Evolutionary conservation across 2,329 filamentous ascomycete species (phyloP).

Genomic region (Monosporascus sp.): DNA sequence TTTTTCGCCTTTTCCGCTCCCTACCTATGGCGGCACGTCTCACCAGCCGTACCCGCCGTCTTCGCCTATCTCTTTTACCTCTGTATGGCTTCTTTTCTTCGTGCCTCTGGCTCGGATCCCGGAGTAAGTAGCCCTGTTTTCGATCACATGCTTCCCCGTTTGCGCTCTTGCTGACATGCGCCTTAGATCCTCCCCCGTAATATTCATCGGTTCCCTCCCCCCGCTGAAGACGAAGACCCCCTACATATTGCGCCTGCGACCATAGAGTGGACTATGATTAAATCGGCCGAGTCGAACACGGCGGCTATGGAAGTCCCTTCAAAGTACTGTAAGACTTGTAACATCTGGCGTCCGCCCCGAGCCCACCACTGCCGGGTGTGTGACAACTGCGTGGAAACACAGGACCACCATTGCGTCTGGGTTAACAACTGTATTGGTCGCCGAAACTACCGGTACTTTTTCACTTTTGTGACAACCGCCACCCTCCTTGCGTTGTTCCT

Average conservation of each 20-base stretch:
- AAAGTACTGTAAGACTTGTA: constrained; percentile 97
- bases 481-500: constrained; percentile 74
- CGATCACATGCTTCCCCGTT: background rate
- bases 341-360: constrained; percentile 92
- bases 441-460: constrained; percentile 97
- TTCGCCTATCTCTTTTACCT: constrained; percentile 92
- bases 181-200: constrained; percentile 87
- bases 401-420: constrained; percentile 98
- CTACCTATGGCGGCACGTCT: constrained; percentile 82
- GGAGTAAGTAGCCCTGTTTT: constrained; percentile 59
- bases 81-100: constrained; percentile 87
- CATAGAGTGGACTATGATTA: constrained; percentile 91
- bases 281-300: constrained; percentile 67
- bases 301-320: constrained; percentile 96
- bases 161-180: constrained; percentile 5
- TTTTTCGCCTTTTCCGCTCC: constrained; percentile 84
- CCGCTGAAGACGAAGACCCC: constrained; percentile 72
- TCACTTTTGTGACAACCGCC: constrained; percentile 79
- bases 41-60: constrained; percentile 80
- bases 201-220: constrained; percentile 79
- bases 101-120: constrained; percentile 87
- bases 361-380: constrained; percentile 95
- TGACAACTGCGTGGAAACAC: constrained; percentile 94
- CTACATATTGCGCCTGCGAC: constrained; percentile 76
- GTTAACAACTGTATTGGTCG: constrained; percentile 97